phyloP scores from a whole-genome alignment of 108 stramenopile species.

The Chaetoceros muelleri region DNA sequence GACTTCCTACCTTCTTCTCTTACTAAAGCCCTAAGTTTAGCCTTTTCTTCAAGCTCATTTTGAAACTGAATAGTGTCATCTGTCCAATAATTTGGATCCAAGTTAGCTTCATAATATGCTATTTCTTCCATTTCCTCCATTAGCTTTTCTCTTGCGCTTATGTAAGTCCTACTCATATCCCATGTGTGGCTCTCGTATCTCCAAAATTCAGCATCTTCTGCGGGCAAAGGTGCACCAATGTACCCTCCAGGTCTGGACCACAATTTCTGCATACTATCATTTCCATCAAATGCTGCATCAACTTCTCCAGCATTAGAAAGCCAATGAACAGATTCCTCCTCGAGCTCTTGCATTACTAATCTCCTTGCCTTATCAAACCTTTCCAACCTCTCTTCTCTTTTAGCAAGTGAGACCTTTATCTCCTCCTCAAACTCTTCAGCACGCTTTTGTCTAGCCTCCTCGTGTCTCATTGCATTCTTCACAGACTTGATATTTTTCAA shows the following conservation, averaged over 20 bases:
- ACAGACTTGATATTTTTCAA: slow-evolving; percentile 52
- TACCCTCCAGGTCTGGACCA: slow-evolving; percentile 58
- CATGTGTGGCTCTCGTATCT: slow-evolving; percentile 66
- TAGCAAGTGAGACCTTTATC: slow-evolving; percentile 34
- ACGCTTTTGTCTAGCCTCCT: slow-evolving; percentile 32
- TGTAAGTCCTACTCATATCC: slow-evolving; percentile 56
- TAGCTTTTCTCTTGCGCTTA: slow-evolving; percentile 41
- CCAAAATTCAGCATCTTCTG: slow-evolving; percentile 70
- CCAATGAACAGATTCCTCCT: slow-evolving; percentile 66
- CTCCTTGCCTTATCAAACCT: slow-evolving; percentile 42
- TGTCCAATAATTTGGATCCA: slow-evolving; percentile 59
- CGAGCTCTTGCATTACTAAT: slow-evolving; percentile 60
- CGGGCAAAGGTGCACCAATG: slow-evolving; percentile 62
- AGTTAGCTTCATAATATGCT: slow-evolving; percentile 53
- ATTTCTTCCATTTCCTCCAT: slow-evolving; percentile 49
- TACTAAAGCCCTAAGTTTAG: slow-evolving; percentile 63
- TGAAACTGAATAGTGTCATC: slow-evolving; percentile 37
- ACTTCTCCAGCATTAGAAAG: slow-evolving; percentile 73
- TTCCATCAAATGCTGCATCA: slow-evolving; percentile 54
- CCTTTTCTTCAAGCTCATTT: slow-evolving; percentile 47
- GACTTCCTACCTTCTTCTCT: slow-evolving; percentile 46
- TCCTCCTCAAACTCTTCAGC: slow-evolving; percentile 50
- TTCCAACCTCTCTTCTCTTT: slow-evolving; percentile 39
- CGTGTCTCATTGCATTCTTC: slow-evolving; percentile 37
- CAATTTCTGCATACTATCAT: slow-evolving; percentile 46